Evolutionary conservation across 805 yeast genomes (phyloP), one percentile per base, ranked within the genome.

Genomic region (Metschnikowia anglica): DNA sequence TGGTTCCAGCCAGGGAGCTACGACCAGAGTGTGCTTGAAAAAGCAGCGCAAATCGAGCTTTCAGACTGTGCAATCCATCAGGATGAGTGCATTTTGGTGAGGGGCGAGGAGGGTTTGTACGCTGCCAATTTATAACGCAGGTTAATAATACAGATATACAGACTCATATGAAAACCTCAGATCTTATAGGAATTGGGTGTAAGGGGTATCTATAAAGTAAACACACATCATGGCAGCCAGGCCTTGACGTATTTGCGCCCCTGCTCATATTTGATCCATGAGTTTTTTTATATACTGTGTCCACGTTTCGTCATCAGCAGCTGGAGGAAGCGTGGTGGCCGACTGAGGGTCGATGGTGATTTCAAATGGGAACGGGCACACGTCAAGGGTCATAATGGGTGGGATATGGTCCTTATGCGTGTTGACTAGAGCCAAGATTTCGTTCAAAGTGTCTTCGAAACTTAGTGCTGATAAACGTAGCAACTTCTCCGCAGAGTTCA

Each of bases 1-100:
- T 88, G 95, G 95, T 81, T 85, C 51, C 95, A 87, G 56, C 95
- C 95, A 0, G 95, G 95, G 0, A 76, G 88, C 17, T 85, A 77
- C 51, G 81, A 83, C 53, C 55, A 58, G 2, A 71, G 66, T 10
- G 77, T 76, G 3, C 65, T 83, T 13, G 65, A 72, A 1, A 61
- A 61, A 25, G 73, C 75, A n/a, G 57, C 52, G 34, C 55, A 47
- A 24, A 59, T 61, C 45, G 76, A 64, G n/a, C 58, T 58, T 19
- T 53, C 49, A 4, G 68, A 60, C 15, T 55, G 51, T 15, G 62
- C 66, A 3, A 61, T 76, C 15, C 63, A 63, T 26, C 72, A 76
- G 53, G 86, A 80, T 15, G 81, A 81, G 48, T 87, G 96, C 63
- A 79, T 87, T 32, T 63, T 87, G 46, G 86, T 84, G 2, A 69